These are phyloP conservation scores for Xylaria digitata DNA, from an alignment of 2,329 filamentous ascomycete species.

Conservation along the genomic window DNA sequence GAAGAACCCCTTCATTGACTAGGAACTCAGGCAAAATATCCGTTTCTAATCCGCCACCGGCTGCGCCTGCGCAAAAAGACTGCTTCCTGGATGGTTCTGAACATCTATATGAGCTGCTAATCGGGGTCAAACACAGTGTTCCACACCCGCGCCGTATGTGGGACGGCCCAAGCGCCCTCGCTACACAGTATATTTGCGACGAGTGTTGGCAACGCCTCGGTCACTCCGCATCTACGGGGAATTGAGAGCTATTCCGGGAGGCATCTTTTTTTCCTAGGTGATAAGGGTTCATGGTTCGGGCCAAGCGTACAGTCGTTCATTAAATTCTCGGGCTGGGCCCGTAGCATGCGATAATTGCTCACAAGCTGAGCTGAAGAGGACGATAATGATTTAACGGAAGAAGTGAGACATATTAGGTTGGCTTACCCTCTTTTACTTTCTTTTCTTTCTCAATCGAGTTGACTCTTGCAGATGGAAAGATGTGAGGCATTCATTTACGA, in stretches of 20 bases:
- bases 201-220: slow-evolving; percentile 17
- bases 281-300: neutral
- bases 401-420: neutral
- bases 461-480: neutral
- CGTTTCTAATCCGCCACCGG: neutral
- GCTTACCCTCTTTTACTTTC: neutral
- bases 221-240: neutral
- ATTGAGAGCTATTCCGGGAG: neutral
- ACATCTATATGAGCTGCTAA: slow-evolving; percentile 8
- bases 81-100: slow-evolving; percentile 13
- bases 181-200: slow-evolving; percentile 13
- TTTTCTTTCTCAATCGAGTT: neutral
- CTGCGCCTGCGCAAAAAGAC: neutral
- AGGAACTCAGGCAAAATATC: neutral
- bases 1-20: neutral
- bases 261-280: neutral
- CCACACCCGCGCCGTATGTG: slow-evolving; percentile 5
- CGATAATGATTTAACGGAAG: neutral
- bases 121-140: slow-evolving; percentile 8
- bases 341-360: too few relatives aligned
- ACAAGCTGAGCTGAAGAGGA: neutral
- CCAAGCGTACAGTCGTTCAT: neutral
- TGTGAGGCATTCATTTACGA: neutral
- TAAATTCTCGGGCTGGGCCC: neutral
- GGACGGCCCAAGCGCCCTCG: neutral